Conservation (phyloP, 352 stramenopile species). For the Phytophthora constricta region DNA sequence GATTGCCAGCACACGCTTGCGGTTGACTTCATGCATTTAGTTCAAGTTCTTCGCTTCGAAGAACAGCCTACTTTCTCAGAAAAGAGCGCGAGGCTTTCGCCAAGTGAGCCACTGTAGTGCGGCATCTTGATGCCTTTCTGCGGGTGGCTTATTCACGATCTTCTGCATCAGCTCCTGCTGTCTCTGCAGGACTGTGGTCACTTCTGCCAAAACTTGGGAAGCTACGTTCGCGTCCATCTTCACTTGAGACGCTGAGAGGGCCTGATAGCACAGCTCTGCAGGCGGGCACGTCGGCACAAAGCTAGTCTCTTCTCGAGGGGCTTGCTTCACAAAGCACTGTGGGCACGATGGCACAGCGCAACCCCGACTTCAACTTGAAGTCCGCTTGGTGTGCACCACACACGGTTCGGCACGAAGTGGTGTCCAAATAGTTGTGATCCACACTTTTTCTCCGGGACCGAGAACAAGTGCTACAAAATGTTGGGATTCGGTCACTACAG, state of each 20-base stretch:
- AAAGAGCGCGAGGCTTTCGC: conserved; percentile 13
- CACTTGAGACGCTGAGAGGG: conserved; percentile 3
- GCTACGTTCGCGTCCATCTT: conserved; percentile 7
- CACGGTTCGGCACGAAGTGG: too few relatives aligned
- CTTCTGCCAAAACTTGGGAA: conserved; percentile 5
- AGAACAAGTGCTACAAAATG: too few relatives aligned
- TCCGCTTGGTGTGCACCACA: too few relatives aligned
- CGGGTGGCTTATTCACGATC: not conserved
- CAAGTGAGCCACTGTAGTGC: conserved; percentile 4
- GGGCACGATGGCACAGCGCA: conserved; percentile 1
- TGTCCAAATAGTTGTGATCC: too few relatives aligned
- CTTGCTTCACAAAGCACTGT: conserved; percentile 3
- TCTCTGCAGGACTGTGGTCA: not conserved
- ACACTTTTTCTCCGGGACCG: too few relatives aligned
- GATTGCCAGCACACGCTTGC: conserved; percentile 20
- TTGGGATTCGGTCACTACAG: too few relatives aligned
- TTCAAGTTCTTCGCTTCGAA: conserved; percentile 23
- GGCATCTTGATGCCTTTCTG: conserved; percentile 8
- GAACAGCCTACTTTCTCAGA: conserved; percentile 10
- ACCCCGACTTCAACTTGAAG: too few relatives aligned
- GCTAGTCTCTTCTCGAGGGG: not conserved
- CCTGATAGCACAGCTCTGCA: not conserved
- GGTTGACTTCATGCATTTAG: conserved; percentile 2
- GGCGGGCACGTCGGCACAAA: conserved; percentile 1
- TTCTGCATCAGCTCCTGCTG: conserved; percentile 10